phyloP scores from a whole-genome alignment of 331 rosid genomes.

The Quercus phellos region DNA sequence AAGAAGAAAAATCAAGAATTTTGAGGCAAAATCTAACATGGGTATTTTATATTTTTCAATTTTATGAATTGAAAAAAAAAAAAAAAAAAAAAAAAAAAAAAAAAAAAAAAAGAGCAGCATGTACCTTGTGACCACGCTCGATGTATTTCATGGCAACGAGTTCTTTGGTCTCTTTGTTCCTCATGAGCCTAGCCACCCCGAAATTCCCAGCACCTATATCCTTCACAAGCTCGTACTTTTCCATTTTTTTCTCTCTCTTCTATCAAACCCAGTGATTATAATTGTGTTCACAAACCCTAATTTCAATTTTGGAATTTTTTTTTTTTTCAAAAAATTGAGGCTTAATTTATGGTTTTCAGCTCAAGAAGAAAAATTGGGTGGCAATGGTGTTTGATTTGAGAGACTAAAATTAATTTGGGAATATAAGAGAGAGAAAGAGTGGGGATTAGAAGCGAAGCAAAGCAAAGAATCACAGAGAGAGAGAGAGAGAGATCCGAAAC shows the following conservation, averaged over 20 bases:
- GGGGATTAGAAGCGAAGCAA: not conserved
- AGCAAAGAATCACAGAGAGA: no score
- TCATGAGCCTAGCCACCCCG: constrained; percentile 82
- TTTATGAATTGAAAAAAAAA: not conserved
- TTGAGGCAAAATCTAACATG: no score
- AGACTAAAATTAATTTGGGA: not conserved
- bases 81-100: not conserved
- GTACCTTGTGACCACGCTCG: constrained; percentile 70
- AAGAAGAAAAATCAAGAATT: no score
- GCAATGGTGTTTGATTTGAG: not conserved
- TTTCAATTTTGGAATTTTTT: not conserved
- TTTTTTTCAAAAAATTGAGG: not conserved
- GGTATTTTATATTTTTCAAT: not conserved
- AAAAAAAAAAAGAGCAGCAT: not conserved
- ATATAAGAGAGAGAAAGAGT: not conserved
- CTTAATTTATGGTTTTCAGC: not conserved
- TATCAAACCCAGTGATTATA: no score
- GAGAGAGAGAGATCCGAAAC: no score
- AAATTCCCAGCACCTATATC: constrained; percentile 93
- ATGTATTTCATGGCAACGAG: constrained; percentile 94
- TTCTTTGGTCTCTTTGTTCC: constrained; percentile 71
- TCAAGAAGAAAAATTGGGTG: not conserved
- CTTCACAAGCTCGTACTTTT: constrained; percentile 76
- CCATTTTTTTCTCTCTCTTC: constrained; percentile 35
- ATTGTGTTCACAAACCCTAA: not conserved